These are phyloP conservation scores for Viridothelium virens DNA, from an alignment of 495 filamentous ascomycete species.

Conservation along the genomic window DNA sequence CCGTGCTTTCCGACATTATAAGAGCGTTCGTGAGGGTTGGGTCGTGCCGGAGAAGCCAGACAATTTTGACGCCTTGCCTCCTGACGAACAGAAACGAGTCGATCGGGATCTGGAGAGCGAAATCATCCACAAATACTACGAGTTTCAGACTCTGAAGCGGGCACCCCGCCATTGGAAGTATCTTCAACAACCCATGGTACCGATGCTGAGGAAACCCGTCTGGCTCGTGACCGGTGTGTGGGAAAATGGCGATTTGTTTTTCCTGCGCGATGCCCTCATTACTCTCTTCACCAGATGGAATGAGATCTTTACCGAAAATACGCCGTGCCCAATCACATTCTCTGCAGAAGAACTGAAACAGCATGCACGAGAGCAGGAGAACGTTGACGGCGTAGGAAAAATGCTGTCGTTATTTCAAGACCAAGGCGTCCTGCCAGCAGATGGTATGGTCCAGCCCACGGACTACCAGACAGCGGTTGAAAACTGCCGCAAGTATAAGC, in stretches of 20 bases:
- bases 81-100: conserved; percentile 29
- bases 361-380: conserved; percentile 31
- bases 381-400: conserved; percentile 26
- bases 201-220: conserved; percentile 30
- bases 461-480: conserved; percentile 24
- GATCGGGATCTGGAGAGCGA: conserved; percentile 31
- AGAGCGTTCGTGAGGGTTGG: conserved; percentile 29
- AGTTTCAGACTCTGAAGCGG: conserved; percentile 28
- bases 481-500: conserved; percentile 26
- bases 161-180: conserved; percentile 32
- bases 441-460: conserved; percentile 30
- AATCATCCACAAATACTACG: conserved; percentile 33
- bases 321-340: conserved; percentile 35
- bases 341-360: conserved; percentile 29
- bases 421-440: conserved; percentile 28
- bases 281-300: conserved; percentile 26
- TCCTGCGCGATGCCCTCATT: conserved; percentile 34
- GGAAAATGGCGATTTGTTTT: conserved; percentile 36
- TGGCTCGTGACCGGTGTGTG: conserved; percentile 32
- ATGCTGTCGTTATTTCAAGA: conserved; percentile 30
- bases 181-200: conserved; percentile 25
- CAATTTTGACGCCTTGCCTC: conserved; percentile 26
- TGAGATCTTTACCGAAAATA: conserved; percentile 24
- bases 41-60: conserved; percentile 29
- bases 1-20: conserved; percentile 31